Evolutionary conservation across 768 basidiomycete species (phyloP), one percentile per base, ranked within the genome.

Genomic region (Pholiota conissans): DNA sequence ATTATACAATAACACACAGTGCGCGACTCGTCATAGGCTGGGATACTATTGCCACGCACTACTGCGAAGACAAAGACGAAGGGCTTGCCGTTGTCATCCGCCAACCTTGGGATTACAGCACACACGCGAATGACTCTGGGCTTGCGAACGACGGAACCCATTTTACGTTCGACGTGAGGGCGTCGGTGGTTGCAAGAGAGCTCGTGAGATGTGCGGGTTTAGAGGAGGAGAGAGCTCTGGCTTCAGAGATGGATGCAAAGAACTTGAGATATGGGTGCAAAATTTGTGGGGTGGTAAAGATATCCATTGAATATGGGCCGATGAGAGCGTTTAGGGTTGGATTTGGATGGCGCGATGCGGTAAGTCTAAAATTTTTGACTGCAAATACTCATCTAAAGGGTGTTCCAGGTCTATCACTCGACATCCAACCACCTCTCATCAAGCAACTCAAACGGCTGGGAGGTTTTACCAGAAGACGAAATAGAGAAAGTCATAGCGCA

Each of bases 321-420:
- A n/a, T n/a, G n/a, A n/a, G n/a, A n/a, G n/a, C n/a, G n/a, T 51
- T 8, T 14, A 40, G 11, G 2, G 32, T 35, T 30, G 54, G 32
- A 51, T 51, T 52, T 29, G 37, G 18, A 8, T 60, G 59, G 59
- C 59, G 59, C 40, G n/a, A 47, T 5, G 52, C 48, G 22, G 58
- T 59, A 20, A 32, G 58, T 42, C n/a, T n/a, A n/a, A n/a, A n/a
- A n/a, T n/a, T n/a, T n/a, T n/a, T n/a, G n/a, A n/a, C n/a, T n/a
- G n/a, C n/a, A n/a, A n/a, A n/a, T n/a, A n/a, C n/a, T n/a, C n/a
- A n/a, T n/a, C 5, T n/a, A n/a, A n/a, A n/a, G n/a, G n/a, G n/a
- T n/a, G n/a, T n/a, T n/a, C n/a, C n/a, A n/a, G n/a, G n/a, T n/a
- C n/a, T n/a, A n/a, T n/a, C n/a, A n/a, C n/a, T n/a, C n/a, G n/a